Conservation (phyloP, 2,329 filamentous ascomycete species). For the Aspergillus luchuensis region DNA sequence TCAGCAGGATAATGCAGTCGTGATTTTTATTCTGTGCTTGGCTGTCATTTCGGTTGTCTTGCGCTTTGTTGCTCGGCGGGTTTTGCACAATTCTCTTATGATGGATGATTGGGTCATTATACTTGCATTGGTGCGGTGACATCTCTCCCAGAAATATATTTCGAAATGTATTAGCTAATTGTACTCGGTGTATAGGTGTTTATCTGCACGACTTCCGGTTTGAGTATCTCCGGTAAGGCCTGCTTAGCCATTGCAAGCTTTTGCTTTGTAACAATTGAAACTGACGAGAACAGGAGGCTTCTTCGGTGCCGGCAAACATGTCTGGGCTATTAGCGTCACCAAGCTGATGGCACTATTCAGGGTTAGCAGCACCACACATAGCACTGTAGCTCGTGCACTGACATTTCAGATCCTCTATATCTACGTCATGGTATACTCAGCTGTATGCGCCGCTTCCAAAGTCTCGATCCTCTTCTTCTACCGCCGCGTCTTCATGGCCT, state of each 20-base stretch:
- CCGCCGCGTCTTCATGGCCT: slow-evolving; percentile 22
- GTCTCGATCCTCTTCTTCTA: slow-evolving; percentile 28
- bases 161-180: too few species aligned
- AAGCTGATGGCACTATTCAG: slow-evolving; percentile 12
- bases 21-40: slow-evolving; percentile 13
- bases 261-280: neutral
- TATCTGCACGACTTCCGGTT: slow-evolving; percentile 11
- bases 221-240: slow-evolving; percentile 10
- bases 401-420: slow-evolving; percentile 13
- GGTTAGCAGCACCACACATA: slow-evolving; percentile 5
- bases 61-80: slow-evolving; percentile 16
- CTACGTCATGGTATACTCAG: slow-evolving; percentile 19
- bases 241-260: too few species aligned
- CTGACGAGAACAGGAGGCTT: slow-evolving; percentile 6
- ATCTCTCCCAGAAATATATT: too few species aligned
- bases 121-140: slow-evolving; percentile 11
- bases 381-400: neutral
- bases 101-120: slow-evolving; percentile 21
- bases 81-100: slow-evolving; percentile 11
- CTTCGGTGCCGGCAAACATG: slow-evolving; percentile 14
- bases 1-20: slow-evolving; percentile 13
- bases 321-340: slow-evolving; percentile 13
- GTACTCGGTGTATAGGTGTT: neutral
- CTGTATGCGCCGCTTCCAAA: slow-evolving; percentile 19
- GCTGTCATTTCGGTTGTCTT: slow-evolving; percentile 12